Base-by-base conservation (phyloP, 1,284 basidiomycete species). In the Moniliella sp. region DNA sequence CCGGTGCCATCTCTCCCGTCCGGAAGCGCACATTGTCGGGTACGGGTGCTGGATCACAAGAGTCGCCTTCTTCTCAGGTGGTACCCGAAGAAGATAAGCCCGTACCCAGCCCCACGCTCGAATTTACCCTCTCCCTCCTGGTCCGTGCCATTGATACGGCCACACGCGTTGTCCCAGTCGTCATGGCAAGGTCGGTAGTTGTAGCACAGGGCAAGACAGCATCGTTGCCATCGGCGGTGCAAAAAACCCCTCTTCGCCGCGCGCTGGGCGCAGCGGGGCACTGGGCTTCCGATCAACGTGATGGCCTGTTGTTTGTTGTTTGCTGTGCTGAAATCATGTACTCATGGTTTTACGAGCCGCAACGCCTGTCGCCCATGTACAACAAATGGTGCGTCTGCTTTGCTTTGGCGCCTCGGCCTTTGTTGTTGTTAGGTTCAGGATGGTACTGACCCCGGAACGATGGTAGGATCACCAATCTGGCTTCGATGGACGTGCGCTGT, bases 71-170 rank as follows among this genome's bases (percentile, higher is more conserved):
- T n/a, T n/a, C n/a, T n/a, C n/a, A n/a, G n/a, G n/a, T n/a, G n/a
- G n/a, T n/a, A n/a, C n/a, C n/a, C n/a, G n/a, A n/a, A n/a, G n/a
- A 30, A 9, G 12, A n/a, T 7, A 23, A 23, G 21, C 8, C 21
- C 5, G 29, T 33, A 21, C 44, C 48, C 7, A 52, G 48, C 9
- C 51, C 59, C 0, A 63, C 62, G 2, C 52, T 63, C 35, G 61
- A 62, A 35, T 37, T 63, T 13, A 62, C 62, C 4, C 51, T 63
- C 18, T 62, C 63, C 30, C 43, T 61, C 4, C 45, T 62, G 23
- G 62, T 63, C 2, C 48, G 62, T n/a, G 61, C 57, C 1, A 34
- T 58, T 28, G 56, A 61, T 37, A 57, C 52, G 2, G 32, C 52
- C 19, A 40, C 56, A 8, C 45, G 57, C 14, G 45, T 41, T 2